Conservation (phyloP, 768 basidiomycete genomes). For the Postia placenta region DNA sequence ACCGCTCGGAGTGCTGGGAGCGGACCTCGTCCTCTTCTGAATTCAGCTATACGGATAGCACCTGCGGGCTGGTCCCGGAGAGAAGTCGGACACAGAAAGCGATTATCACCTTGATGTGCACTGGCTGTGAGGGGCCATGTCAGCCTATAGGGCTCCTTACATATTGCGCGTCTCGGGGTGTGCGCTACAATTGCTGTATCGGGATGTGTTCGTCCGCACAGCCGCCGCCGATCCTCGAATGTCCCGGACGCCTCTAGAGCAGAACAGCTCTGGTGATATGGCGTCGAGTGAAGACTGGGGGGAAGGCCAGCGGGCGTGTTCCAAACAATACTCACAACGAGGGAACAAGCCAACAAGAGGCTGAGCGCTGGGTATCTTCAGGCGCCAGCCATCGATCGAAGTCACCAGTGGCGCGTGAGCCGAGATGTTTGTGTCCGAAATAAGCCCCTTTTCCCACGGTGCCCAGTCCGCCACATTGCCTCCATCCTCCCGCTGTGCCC, state of each 20-base stretch:
- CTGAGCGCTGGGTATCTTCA: too few species aligned
- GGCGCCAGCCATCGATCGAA: not conserved
- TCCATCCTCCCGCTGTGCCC: slow-evolving; percentile 24
- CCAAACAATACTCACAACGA: not conserved
- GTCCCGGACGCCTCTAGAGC: not conserved
- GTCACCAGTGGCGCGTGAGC: not conserved
- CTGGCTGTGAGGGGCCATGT: not conserved
- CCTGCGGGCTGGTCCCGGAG: too few species aligned
- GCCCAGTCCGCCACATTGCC: slow-evolving; percentile 18
- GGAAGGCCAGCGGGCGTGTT: not conserved
- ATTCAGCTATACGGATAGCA: too few species aligned
- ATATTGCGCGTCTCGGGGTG: not conserved
- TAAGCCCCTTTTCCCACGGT: slow-evolving; percentile 15
- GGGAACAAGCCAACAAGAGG: too few species aligned
- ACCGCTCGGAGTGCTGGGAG: too few species aligned
- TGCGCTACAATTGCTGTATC: not conserved
- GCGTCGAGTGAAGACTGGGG: not conserved
- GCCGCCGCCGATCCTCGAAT: not conserved
- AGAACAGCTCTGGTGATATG: not conserved
- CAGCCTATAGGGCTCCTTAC: not conserved
- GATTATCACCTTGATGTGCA: not conserved
- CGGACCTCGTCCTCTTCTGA: too few species aligned
- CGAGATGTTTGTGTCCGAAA: not conserved
- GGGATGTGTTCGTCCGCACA: not conserved
- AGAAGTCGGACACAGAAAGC: too few species aligned